A percentile compares a stretch with the other conserved stretches of the same genome.
These are phyloP conservation scores for Macrolepiota albuminosa DNA, from an alignment of 768 basidiomycete genomes.

Conservation along the genomic window DNA sequence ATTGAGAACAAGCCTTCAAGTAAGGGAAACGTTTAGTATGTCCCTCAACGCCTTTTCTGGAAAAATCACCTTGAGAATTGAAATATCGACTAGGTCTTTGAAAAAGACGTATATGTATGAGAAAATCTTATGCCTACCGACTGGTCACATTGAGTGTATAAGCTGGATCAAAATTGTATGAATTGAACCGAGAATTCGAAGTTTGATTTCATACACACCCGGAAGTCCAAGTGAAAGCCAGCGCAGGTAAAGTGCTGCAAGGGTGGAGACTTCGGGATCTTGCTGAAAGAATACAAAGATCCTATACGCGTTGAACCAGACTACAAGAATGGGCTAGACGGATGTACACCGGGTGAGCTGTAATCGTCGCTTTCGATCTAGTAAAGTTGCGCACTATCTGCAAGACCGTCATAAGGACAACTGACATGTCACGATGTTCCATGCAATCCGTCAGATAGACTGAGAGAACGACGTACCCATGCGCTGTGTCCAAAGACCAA, in stretches of 20 bases:
- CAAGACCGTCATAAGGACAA: slow-evolving; percentile 53
- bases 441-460: not conserved
- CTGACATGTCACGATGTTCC: slow-evolving; percentile 25
- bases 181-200: not conserved
- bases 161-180: slow-evolving; percentile 22
- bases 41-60: not conserved
- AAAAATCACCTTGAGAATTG: slow-evolving; percentile 66
- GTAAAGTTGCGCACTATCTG: slow-evolving; percentile 34
- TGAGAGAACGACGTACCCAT: slow-evolving; percentile 46
- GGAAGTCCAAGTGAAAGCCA: slow-evolving; percentile 77
- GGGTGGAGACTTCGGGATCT: slow-evolving; percentile 76
- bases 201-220: slow-evolving; percentile 22
- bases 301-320: slow-evolving; percentile 82
- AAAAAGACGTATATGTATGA: not conserved
- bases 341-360: slow-evolving; percentile 26
- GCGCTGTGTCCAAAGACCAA: slow-evolving; percentile 87
- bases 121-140: slow-evolving; percentile 24
- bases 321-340: slow-evolving; percentile 43
- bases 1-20: slow-evolving; percentile 69
- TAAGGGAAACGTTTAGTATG: not conserved
- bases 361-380: not conserved
- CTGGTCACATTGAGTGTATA: slow-evolving; percentile 47
- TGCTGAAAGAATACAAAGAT: slow-evolving; percentile 72
- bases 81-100: slow-evolving; percentile 53
- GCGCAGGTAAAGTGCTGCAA: slow-evolving; percentile 71